phyloP scores from a whole-genome alignment of 2,329 filamentous ascomycete species.

The Colletotrichum spaethianum region DNA sequence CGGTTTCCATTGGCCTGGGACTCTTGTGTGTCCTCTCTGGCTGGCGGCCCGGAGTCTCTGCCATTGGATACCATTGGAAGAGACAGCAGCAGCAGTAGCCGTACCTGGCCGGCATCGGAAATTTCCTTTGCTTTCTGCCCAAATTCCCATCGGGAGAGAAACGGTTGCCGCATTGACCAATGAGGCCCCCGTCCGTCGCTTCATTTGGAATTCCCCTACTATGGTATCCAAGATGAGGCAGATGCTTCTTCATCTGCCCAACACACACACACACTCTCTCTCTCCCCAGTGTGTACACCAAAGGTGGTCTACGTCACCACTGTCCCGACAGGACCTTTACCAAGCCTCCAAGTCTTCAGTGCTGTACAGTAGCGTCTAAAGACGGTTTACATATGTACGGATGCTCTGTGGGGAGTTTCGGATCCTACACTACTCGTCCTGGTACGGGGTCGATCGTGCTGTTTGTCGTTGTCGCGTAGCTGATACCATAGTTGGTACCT shows the following conservation, averaged over 20 bases:
- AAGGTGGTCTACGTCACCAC: slow-evolving; percentile 20
- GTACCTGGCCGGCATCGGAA: slow-evolving; percentile 33
- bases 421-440: slow-evolving; percentile 15
- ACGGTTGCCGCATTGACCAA: slow-evolving; percentile 18
- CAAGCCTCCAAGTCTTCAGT: neutral
- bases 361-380: neutral
- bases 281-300: neutral
- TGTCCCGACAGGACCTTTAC: neutral
- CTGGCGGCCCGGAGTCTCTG: slow-evolving; percentile 1
- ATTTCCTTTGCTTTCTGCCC: slow-evolving; percentile 27
- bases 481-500: neutral
- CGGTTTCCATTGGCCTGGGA: slow-evolving; percentile 37
- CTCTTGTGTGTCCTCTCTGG: slow-evolving; percentile 6
- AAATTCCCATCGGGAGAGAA: neutral
- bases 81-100: neutral
- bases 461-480: neutral
- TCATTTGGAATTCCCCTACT: slow-evolving; percentile 17
- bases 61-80: slow-evolving; percentile 33
- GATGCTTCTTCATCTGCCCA: neutral
- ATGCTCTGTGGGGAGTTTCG: slow-evolving; percentile 16
- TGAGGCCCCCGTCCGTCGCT: neutral
- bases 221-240: neutral
- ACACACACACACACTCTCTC: no score
- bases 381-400: neutral
- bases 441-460: neutral